phyloP scores from a whole-genome alignment of 805 yeast genomes.

The Metschnikowia santaceciliae region DNA sequence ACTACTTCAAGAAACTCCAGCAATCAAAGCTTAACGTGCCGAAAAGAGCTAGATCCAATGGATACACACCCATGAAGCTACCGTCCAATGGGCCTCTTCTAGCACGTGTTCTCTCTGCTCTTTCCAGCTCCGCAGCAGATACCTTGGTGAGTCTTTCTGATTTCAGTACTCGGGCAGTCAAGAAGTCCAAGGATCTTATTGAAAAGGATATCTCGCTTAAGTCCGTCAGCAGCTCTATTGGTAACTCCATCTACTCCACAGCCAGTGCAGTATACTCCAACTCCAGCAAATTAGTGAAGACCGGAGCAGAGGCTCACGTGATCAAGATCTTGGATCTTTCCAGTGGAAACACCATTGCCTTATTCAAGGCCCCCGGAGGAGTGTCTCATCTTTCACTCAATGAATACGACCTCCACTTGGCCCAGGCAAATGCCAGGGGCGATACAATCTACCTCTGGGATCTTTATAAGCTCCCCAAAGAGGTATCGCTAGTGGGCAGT shows the following conservation, averaged over 20 bases:
- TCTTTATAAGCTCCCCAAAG: constrained; percentile 45
- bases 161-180: constrained; percentile 43
- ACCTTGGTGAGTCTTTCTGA: constrained; percentile 47
- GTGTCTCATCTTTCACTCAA: constrained; percentile 57
- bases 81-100: constrained; percentile 43
- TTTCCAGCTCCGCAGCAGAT: constrained; percentile 53
- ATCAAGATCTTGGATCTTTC: constrained; percentile 47
- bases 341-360: constrained; percentile 33
- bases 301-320: constrained; percentile 27
- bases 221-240: constrained; percentile 29
- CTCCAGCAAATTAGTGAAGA: constrained; percentile 5
- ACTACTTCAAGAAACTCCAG: constrained; percentile 22
- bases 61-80: constrained; percentile 43
- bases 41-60: constrained; percentile 13
- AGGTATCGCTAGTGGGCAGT: constrained; percentile 53
- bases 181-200: constrained; percentile 23
- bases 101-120: constrained; percentile 43
- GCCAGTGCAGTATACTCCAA: constrained; percentile 25
- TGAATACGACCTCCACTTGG: constrained; percentile 55
- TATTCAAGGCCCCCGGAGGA: constrained; percentile 60
- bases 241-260: constrained; percentile 32
- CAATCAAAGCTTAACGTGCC: neutral
- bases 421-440: constrained; percentile 54
- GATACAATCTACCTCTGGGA: constrained; percentile 67
- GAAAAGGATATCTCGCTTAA: constrained; percentile 26